Conservation (phyloP, 176 grass and related monocot genomes). For the Microstegium vimineum region DNA sequence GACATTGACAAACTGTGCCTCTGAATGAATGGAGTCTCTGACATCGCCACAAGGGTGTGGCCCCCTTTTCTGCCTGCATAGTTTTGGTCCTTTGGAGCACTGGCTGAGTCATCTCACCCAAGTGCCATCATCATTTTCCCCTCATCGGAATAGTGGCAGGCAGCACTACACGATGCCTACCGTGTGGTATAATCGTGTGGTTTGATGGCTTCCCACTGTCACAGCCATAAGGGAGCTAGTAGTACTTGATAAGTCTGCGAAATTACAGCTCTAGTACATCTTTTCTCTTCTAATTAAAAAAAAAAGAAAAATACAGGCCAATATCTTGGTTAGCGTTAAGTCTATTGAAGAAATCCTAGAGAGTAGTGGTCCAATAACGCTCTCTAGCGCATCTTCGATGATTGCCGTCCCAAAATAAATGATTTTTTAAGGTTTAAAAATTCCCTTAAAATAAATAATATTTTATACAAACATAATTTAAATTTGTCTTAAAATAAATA, state of each 20-base stretch:
- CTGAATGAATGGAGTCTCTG: constrained; percentile 44
- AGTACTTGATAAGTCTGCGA: background rate
- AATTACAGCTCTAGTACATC: background rate
- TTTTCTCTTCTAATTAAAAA: background rate
- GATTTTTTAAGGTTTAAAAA: too few relatives aligned
- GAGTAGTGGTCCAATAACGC: too few relatives aligned
- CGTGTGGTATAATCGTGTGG: too few relatives aligned
- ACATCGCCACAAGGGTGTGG: constrained; percentile 24
- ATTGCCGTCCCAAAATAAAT: too few relatives aligned
- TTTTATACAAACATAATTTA: too few relatives aligned
- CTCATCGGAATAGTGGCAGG: constrained; percentile 20
- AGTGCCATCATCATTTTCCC: constrained; percentile 38
- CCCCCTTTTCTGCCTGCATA: constrained; percentile 12
- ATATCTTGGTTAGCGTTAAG: background rate
- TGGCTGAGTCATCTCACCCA: constrained; percentile 27
- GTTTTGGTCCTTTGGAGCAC: constrained; percentile 37
- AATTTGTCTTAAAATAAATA: too few relatives aligned
- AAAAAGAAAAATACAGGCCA: background rate
- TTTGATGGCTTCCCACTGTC: constrained; percentile 1
- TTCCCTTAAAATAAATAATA: too few relatives aligned
- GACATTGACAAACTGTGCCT: constrained; percentile 53
- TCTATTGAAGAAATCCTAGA: background rate
- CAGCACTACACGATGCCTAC: constrained; percentile 25
- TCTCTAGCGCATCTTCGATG: too few relatives aligned
- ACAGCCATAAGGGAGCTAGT: background rate